phyloP scores from a whole-genome alignment of 192 early-diverging fungal genomes.

The Geranomyces michiganensis region DNA sequence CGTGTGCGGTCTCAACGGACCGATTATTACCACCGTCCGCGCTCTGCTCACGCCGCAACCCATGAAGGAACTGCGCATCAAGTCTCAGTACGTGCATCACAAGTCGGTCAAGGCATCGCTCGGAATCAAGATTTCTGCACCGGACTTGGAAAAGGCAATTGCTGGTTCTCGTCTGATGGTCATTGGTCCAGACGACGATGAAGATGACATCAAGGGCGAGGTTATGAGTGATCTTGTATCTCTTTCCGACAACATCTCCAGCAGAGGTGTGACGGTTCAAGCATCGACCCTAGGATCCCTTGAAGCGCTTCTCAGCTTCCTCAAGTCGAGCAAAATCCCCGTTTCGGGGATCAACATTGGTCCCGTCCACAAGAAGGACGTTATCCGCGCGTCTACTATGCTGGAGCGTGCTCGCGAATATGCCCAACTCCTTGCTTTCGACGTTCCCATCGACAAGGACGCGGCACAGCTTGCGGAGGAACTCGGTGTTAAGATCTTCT shows the following conservation, averaged over 20 bases:
- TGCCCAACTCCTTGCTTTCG: slow-evolving; percentile 59
- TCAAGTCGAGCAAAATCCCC: slow-evolving; percentile 89
- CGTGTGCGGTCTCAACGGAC: slow-evolving; percentile 91
- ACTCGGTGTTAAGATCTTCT: slow-evolving; percentile 88
- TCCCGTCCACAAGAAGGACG: slow-evolving; percentile 96
- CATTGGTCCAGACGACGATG: slow-evolving; percentile 92
- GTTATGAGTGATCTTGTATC: slow-evolving; percentile 88
- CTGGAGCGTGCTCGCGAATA: slow-evolving; percentile 86
- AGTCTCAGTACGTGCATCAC: slow-evolving; percentile 95
- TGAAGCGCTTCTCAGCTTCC: slow-evolving; percentile 93
- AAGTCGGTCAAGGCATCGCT: slow-evolving; percentile 95
- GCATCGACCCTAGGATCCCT: slow-evolving; percentile 97
- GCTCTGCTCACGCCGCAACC: slow-evolving; percentile 99
- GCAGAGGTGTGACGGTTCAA: slow-evolving; percentile 95
- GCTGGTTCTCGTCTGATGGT: slow-evolving; percentile 95
- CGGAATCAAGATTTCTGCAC: slow-evolving; percentile 95
- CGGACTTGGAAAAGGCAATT: slow-evolving; percentile 93
- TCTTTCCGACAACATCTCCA: slow-evolving; percentile 75
- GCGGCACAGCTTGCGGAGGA: slow-evolving; percentile 90
- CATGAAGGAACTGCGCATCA: slow-evolving; percentile 94
- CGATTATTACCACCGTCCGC: slow-evolving; percentile 90
- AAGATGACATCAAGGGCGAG: slow-evolving; percentile 90
- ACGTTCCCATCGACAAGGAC: slow-evolving; percentile 71
- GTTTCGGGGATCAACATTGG: slow-evolving; percentile 97
- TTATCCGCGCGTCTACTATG: slow-evolving; percentile 89